These are phyloP conservation scores for Chaetoceros tenuissimus DNA, from an alignment of 108 stramenopile genomes.

Conservation along the genomic window DNA sequence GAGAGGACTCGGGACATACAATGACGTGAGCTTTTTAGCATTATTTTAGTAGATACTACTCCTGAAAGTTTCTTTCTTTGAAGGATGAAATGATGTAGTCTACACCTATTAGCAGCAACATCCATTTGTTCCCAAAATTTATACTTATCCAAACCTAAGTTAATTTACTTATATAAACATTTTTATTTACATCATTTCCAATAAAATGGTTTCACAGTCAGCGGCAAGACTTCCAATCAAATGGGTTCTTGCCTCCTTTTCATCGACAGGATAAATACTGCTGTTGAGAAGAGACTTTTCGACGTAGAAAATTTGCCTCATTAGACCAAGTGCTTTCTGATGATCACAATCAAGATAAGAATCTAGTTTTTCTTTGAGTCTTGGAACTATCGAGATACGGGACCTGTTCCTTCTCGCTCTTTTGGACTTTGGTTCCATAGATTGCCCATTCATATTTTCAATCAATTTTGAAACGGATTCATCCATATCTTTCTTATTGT, in stretches of 20 bases:
- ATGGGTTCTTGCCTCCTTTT: conserved; percentile 19
- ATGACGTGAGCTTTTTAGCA: too few species aligned
- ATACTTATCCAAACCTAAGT: too few species aligned
- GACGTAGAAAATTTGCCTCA: conserved; percentile 73
- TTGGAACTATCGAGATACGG: conserved; percentile 71
- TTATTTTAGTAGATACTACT: too few species aligned
- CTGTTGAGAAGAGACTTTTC: conserved; percentile 59
- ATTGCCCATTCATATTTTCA: conserved; percentile 32
- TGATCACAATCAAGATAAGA: conserved; percentile 40
- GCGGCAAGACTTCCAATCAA: conserved; percentile 44
- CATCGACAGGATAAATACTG: conserved; percentile 33
- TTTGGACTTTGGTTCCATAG: conserved; percentile 60
- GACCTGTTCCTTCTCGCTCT: conserved; percentile 66
- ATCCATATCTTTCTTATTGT: background rate
- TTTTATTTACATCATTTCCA: conserved; percentile 61
- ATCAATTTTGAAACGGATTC: conserved; percentile 33
- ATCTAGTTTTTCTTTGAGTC: conserved; percentile 58
- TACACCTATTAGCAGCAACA: too few species aligned
- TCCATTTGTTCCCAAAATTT: too few species aligned
- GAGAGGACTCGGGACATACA: too few species aligned
- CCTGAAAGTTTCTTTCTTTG: too few species aligned
- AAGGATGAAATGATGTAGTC: too few species aligned
- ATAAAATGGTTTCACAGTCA: conserved; percentile 74
- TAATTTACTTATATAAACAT: background rate
- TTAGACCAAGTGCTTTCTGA: conserved; percentile 59